Base-by-base conservation (phyloP, 2,329 filamentous ascomycete species). In the Whalleya microplaca region DNA sequence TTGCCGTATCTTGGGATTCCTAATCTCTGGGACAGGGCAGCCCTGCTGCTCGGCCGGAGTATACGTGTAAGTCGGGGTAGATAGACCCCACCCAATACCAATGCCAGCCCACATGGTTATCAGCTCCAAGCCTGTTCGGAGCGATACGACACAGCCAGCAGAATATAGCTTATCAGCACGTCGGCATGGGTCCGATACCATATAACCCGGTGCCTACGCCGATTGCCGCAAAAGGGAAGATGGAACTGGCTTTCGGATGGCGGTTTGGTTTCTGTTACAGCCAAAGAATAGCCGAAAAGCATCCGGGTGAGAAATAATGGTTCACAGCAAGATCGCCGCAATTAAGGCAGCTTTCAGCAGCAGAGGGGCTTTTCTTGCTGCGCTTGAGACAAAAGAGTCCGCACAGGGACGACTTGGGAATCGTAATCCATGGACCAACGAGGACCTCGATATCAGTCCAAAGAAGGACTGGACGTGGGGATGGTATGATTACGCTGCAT, bases 321-420 rank as follows among this genome's bases (percentile, higher is more conserved):
- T 27, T 27, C 23, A 27, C 9, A 27, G 4, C 23, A 27, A 27
- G 23, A 27, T 4, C 9, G 4, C 9, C 23, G 23, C 4, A 9
- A 9, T 9, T 9, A 27, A 9, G 9, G 23, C n/a, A n/a, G 23
- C 9, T 27, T 27, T 27, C 9, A 9, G 42, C 16, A 52, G 53
- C 48, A 56, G 23, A 32, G 20, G 47, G 8, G 42, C 53, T 32
- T 48, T 56, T n/a, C 32, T 56, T 8, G 42, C 53, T n/a, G 48
- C 53, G 18, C 51, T 56, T 8, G 53, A 56, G 42, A 56, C 48
- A 2, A 56, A 52, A 18, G 53, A 56, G 53, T 56, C 53, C 3
- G 48, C 53, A 2, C 42, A 46, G 27, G 53, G 48, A 10, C 42
- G 53, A 18, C 45, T 56, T 6, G 43, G 10, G 8, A 52, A 56